A percentile compares a stretch with the other conserved stretches of the same genome.
Evolutionary conservation across 139 green algal species (phyloP).

Genomic region (Chlamydomonas sp.): DNA sequence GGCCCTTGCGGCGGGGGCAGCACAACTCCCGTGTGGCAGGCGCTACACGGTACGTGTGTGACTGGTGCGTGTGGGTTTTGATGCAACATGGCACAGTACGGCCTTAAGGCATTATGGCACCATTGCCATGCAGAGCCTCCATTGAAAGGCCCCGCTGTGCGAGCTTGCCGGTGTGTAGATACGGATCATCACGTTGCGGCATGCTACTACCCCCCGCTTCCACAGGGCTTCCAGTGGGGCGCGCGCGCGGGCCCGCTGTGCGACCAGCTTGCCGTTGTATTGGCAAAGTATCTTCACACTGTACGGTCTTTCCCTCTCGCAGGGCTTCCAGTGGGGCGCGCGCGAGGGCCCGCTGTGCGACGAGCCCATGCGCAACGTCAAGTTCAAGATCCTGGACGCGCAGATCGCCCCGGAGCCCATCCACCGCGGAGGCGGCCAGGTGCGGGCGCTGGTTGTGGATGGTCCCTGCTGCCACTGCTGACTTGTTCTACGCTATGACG

Average conservation of each 20-base stretch:
- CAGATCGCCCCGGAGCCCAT: slow-evolving; percentile 81
- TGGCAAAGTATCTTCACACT: no score
- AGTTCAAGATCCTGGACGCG: slow-evolving; percentile 91
- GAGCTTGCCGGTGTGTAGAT: neutral
- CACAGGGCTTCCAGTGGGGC: slow-evolving; percentile 79
- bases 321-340: slow-evolving; percentile 98
- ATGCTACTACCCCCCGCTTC: neutral
- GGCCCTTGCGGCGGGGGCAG: no score
- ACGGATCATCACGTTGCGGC: no score
- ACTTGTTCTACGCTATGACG: no score
- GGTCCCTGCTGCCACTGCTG: no score
- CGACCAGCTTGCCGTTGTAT: slow-evolving; percentile 80
- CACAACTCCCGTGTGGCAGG: no score
- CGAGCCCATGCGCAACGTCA: slow-evolving; percentile 97
- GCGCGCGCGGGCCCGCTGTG: slow-evolving; percentile 95
- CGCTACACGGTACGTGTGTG: no score
- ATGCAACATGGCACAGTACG: no score
- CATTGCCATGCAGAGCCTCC: no score
- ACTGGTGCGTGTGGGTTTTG: no score
- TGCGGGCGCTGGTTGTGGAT: slow-evolving; percentile 56
- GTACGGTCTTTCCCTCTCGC: slow-evolving; percentile 3
- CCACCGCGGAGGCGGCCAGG: slow-evolving; percentile 90
- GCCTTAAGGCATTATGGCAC: no score
- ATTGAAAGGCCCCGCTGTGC: neutral
- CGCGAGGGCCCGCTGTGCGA: slow-evolving; percentile 97